Evolutionary conservation across 129 eudicot species (phyloP).

Genomic region (Chrysanthemum makinoi): DNA sequence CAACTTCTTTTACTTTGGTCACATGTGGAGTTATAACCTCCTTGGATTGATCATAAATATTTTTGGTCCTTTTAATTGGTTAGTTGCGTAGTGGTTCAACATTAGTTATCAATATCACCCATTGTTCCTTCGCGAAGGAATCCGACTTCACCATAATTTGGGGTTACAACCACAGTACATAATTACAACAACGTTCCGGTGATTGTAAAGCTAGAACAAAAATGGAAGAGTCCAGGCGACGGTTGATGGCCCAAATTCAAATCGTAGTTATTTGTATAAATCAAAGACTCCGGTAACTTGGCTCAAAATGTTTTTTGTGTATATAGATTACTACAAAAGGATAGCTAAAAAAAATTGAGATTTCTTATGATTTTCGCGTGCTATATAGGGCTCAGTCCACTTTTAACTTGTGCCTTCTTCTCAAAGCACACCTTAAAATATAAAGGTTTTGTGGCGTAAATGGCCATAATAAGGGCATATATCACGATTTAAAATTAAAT

Average conservation of each 20-base stretch:
- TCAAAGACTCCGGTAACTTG: background rate
- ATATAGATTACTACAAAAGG: slow-evolving; percentile 10
- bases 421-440: no score
- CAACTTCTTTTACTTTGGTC: slow-evolving; percentile 42
- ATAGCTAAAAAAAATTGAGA: no score
- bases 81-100: slow-evolving; percentile 45
- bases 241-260: background rate
- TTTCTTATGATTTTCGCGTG: no score
- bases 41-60: slow-evolving; percentile 46
- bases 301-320: background rate
- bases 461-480: no score
- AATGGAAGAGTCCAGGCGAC: background rate
- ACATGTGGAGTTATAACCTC: slow-evolving; percentile 47
- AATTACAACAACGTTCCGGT: slow-evolving; percentile 10
- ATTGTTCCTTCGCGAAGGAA: slow-evolving; percentile 56
- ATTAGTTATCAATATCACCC: slow-evolving; percentile 34
- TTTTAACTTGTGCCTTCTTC: no score
- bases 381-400: no score
- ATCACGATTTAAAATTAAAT: no score
- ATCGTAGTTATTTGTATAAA: background rate
- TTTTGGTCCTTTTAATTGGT: slow-evolving; percentile 38
- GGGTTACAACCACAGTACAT: slow-evolving; percentile 2
- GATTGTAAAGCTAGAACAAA: no score
- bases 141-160: slow-evolving; percentile 42
- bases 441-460: no score